Conservation (phyloP, 768 basidiomycete species). For the Russula earlei region DNA sequence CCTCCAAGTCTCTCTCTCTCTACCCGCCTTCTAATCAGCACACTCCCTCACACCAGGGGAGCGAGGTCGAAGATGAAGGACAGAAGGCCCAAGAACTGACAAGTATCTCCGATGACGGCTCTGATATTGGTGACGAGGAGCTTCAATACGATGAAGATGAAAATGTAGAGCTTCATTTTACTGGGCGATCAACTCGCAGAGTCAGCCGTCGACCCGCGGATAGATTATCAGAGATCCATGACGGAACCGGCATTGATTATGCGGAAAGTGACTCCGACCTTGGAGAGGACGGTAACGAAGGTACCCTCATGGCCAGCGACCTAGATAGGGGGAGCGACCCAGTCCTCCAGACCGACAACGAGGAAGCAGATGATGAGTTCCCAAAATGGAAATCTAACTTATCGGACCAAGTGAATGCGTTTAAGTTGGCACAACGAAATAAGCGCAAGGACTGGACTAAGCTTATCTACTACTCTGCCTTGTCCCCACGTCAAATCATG, state of each 20-base stretch:
- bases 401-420: conserved; percentile 38
- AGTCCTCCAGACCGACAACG: conserved; percentile 40
- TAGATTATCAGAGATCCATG: conserved; percentile 26
- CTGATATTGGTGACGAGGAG: conserved; percentile 22
- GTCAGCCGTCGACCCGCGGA: conserved; percentile 12
- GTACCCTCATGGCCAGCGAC: conserved; percentile 28
- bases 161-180: conserved; percentile 8
- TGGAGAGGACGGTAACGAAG: conserved; percentile 41
- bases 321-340: conserved; percentile 44
- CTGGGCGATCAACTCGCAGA: conserved; percentile 18
- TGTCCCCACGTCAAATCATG: conserved; percentile 63
- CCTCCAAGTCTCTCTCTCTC: conserved; percentile 57
- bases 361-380: conserved; percentile 37
- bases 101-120: conserved; percentile 23
- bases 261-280: conserved; percentile 75
- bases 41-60: conserved; percentile 6
- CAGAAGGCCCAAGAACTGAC: conserved; percentile 24
- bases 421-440: conserved; percentile 31
- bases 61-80: conserved; percentile 25
- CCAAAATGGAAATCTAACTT: conserved; percentile 75
- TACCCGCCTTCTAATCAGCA: conserved; percentile 24
- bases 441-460: conserved; percentile 70
- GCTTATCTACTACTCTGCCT: conserved; percentile 65
- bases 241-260: conserved; percentile 45
- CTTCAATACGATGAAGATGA: conserved; percentile 22